Percentiles rank a stretch among this genome's conserved stretches.
phyloP scores from a whole-genome alignment of 805 yeast genomes.

The Wickerhamomyces subpelliculosus region DNA sequence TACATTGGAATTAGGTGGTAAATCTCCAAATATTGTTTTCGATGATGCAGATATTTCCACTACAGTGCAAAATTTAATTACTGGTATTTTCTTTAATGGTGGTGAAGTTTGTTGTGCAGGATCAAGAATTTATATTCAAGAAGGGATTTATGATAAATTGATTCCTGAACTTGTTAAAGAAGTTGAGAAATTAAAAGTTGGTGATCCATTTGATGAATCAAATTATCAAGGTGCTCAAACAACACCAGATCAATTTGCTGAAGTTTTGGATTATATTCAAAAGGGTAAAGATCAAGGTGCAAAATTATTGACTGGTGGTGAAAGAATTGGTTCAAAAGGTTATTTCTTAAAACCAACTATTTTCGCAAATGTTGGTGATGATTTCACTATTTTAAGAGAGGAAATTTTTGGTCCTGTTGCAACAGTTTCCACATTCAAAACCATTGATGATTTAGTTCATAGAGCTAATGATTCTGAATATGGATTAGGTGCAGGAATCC shows the following conservation, averaged over 20 bases:
- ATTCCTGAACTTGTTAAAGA: constrained; percentile 42
- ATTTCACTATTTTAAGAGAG: constrained; percentile 48
- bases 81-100: constrained; percentile 60
- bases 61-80: constrained; percentile 38
- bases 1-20: constrained; percentile 64
- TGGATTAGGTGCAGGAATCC: constrained; percentile 66
- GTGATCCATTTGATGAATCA: constrained; percentile 54
- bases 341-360: constrained; percentile 57
- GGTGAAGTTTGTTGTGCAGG: constrained; percentile 72
- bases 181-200: constrained; percentile 47
- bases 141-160: constrained; percentile 48
- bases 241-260: constrained; percentile 50
- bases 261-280: constrained; percentile 51
- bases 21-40: constrained; percentile 60
- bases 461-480: constrained; percentile 52
- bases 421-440: constrained; percentile 49
- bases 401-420: constrained; percentile 68
- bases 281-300: constrained; percentile 54
- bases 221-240: constrained; percentile 63
- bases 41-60: constrained; percentile 49
- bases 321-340: constrained; percentile 49
- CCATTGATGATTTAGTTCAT: constrained; percentile 47
- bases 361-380: constrained; percentile 46
- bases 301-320: constrained; percentile 52
- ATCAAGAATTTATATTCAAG: constrained; percentile 58